Evolutionary conservation across 2,329 filamentous ascomycete genomes (phyloP), one percentile per base, ranked within the genome.

Genomic region (Pseudopithomyces chartarum): DNA sequence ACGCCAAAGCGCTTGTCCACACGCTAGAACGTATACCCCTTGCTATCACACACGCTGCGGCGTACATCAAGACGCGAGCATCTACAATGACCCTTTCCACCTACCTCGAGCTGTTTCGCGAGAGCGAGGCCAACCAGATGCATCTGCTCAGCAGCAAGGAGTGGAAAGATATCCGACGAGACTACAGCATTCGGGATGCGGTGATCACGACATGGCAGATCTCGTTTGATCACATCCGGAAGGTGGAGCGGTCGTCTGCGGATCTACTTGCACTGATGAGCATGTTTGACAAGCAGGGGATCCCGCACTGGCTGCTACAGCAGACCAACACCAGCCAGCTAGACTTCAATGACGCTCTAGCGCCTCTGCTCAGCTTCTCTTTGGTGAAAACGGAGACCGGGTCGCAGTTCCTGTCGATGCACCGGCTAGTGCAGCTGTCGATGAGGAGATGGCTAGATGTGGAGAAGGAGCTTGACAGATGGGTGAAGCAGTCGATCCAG

Each of bases 101-200:
- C 36, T 83, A 83, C 54, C 59, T 82, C 5, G 51, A 68, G 6
- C 56, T 74, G 2, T 77, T 82, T 57, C 65, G 60, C 15, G 56
- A 70, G 40, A 76, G 69, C 62, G 69, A 77, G 17, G 34, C 56
- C 42, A 68, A 70, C 32, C 64, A 64, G 55, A 57, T 52, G 26
- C 39, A 36, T n/a, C 58, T 64, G 0, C 55, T 67, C 1, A 36
- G 48, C 13, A 53, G 49, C 32, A 68, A 77, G 19, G 55, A 23
- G 32, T 63, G 58, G 29, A 65, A 75, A 50, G 56, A 63, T 20
- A 38, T 73, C 8, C 64, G 71, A n/a, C 66, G 73, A 36, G 73
- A 78, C 55, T 12, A 51, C 15, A 60, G 61, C 38, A 69, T 67
- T 6, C 58, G 65, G 49, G 69, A 77, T 48, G 68, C 75, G 2